These are phyloP conservation scores for Hymenoscyphus infarciens DNA, from an alignment of 2,329 filamentous ascomycete genomes.

Conservation along the genomic window DNA sequence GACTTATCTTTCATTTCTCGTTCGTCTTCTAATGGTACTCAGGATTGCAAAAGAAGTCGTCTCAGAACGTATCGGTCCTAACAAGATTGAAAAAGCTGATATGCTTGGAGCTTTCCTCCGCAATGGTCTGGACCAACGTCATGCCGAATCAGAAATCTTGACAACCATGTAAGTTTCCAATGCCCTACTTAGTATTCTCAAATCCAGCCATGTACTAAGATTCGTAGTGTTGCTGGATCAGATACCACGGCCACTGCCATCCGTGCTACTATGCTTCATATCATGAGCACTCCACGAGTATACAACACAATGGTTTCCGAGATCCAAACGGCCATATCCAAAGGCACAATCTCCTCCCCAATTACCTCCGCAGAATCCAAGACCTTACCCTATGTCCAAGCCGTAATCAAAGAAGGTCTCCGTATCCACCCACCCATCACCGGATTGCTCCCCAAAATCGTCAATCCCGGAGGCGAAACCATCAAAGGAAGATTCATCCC, in stretches of 20 bases:
- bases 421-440: conserved; percentile 44
- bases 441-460: conserved; percentile 21
- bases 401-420: conserved; percentile 47
- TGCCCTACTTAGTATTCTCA: neutral
- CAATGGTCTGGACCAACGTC: conserved; percentile 7
- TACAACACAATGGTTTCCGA: conserved; percentile 6
- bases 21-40: neutral
- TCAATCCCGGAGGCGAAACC: conserved; percentile 24
- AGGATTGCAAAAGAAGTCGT: conserved; percentile 3
- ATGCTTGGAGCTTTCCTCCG: conserved; percentile 48
- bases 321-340: neutral
- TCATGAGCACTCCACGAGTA: conserved; percentile 21
- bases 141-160: conserved; percentile 15
- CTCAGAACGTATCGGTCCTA: conserved; percentile 37
- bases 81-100: conserved; percentile 38
- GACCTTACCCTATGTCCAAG: conserved; percentile 45
- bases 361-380: conserved; percentile 37
- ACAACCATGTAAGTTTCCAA: conserved; percentile 29
- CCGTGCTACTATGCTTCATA: conserved; percentile 26
- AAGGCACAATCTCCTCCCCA: neutral
- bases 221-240: conserved; percentile 46
- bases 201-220: neutral
- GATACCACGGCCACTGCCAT: conserved; percentile 56
- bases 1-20: neutral
- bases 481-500: conserved; percentile 21